These are phyloP conservation scores for Blastobotrys petasosporus DNA, from an alignment of 1,139 yeast species.

Conservation along the genomic window DNA sequence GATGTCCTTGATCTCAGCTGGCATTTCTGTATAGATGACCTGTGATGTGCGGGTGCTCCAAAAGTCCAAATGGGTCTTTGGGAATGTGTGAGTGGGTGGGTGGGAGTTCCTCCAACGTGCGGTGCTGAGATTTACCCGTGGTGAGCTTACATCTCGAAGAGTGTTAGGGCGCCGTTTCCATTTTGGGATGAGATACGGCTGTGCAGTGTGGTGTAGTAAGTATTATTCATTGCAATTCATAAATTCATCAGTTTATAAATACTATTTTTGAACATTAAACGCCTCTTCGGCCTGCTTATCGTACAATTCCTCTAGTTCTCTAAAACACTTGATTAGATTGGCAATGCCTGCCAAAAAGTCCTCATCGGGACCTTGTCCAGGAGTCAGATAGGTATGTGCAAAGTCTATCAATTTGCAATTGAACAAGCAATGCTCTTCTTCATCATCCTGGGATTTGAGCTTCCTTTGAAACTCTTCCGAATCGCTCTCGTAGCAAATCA, in stretches of 20 bases:
- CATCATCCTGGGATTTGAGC: slow-evolving; percentile 29
- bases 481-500: slow-evolving; percentile 73
- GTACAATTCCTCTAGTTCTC: slow-evolving; percentile 1
- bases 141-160: too few species aligned
- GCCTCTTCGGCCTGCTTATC: neutral
- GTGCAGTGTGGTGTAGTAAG: too few species aligned
- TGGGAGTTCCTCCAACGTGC: too few species aligned
- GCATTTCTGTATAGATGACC: slow-evolving; percentile 20
- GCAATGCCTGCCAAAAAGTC: slow-evolving; percentile 64
- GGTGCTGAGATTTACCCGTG: too few species aligned
- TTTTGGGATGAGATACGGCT: too few species aligned
- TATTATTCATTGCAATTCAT: neutral
- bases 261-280: neutral
- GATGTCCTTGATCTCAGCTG: slow-evolving; percentile 81
- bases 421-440: slow-evolving; percentile 38
- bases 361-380: slow-evolving; percentile 66
- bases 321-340: slow-evolving; percentile 39
- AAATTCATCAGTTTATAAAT: neutral
- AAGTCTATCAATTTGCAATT: slow-evolving; percentile 72
- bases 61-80: too few species aligned
- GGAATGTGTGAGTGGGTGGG: too few species aligned
- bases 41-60: slow-evolving; percentile 5
- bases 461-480: slow-evolving; percentile 30
- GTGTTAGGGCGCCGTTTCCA: too few species aligned
- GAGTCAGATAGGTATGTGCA: slow-evolving; percentile 70